These are phyloP conservation scores for Boletus fagicola DNA, from an alignment of 768 basidiomycete genomes.

Conservation along the genomic window DNA sequence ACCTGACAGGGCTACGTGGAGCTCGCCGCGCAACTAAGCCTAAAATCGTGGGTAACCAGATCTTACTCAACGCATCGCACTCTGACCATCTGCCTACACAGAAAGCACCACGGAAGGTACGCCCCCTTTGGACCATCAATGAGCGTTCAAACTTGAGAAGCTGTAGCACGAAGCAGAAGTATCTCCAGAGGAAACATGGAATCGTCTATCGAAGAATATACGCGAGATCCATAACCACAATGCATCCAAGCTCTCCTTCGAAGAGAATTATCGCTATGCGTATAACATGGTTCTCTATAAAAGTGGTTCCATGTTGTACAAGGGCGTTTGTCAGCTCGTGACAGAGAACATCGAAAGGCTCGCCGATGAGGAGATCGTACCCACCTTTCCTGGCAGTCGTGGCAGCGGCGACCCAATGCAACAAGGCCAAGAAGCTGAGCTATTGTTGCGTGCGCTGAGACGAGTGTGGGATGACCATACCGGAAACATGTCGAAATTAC, in stretches of 20 bases:
- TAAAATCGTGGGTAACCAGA: constrained; percentile 41
- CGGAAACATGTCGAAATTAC: constrained; percentile 82
- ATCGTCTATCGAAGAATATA: constrained; percentile 78
- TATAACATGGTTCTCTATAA: constrained; percentile 93
- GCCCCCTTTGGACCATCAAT: constrained; percentile 5
- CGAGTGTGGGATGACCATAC: constrained; percentile 94
- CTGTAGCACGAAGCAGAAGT: constrained; percentile 69
- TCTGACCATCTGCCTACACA: constrained; percentile 25
- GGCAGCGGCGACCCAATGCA: constrained; percentile 66
- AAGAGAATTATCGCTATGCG: constrained; percentile 91
- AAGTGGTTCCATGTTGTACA: constrained; percentile 82
- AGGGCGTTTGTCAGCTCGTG: constrained; percentile 77
- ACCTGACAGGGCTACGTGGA: constrained; percentile 18
- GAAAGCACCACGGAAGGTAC: constrained; percentile 50
- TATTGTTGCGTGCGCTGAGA: constrained; percentile 77
- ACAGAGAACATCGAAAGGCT: constrained; percentile 79
- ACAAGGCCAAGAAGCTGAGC: constrained; percentile 79
- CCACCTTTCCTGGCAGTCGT: constrained; percentile 80
- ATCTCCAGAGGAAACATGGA: constrained; percentile 83
- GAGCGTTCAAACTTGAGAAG: constrained; percentile 1
- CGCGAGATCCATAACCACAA: constrained; percentile 94
- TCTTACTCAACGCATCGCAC: constrained; percentile 17
- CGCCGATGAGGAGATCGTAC: constrained; percentile 71
- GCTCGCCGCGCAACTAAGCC: constrained; percentile 36
- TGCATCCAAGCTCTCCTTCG: constrained; percentile 82